phyloP scores from a whole-genome alignment of 1,139 yeast species.

The Groenewaldozyma sp. region DNA sequence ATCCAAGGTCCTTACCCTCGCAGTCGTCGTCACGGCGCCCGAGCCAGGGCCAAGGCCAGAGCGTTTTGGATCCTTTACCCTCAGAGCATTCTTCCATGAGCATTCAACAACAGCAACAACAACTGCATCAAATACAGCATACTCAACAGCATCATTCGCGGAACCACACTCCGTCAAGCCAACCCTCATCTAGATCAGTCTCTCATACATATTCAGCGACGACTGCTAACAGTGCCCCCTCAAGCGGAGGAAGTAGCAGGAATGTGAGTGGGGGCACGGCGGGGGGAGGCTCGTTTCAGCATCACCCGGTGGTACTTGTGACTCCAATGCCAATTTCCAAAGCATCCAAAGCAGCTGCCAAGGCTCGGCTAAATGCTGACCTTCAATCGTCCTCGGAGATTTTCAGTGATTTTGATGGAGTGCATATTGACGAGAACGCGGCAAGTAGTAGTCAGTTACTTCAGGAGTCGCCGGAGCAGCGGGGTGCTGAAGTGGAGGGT shows the following conservation, averaged over 20 bases:
- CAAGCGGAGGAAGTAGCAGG: too few relatives aligned
- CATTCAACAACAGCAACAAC: too few relatives aligned
- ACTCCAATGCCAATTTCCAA: constrained; percentile 15
- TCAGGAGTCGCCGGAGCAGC: neutral
- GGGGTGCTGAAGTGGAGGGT: neutral
- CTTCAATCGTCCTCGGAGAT: constrained; percentile 2
- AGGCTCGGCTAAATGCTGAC: constrained; percentile 3
- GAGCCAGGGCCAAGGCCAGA: too few relatives aligned
- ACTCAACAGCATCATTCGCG: too few relatives aligned
- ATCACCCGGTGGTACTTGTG: constrained; percentile 13
- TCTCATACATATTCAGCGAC: constrained; percentile 1
- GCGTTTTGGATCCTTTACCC: too few relatives aligned
- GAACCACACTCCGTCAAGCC: too few relatives aligned
- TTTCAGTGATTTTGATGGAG: constrained; percentile 21
- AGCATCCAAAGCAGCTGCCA: constrained; percentile 1
- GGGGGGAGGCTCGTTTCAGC: neutral
- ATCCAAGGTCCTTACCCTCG: too few relatives aligned
- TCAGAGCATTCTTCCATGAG: too few relatives aligned
- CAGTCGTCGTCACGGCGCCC: too few relatives aligned
- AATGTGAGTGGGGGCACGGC: constrained; percentile 2
- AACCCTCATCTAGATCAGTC: neutral
- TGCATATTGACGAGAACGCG: constrained; percentile 11
- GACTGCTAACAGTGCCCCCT: too few relatives aligned
- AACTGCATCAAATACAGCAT: too few relatives aligned
- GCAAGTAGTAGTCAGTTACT: neutral